These are phyloP conservation scores for Tylopilus felleus DNA, from an alignment of 768 basidiomycete genomes.

Conservation along the genomic window DNA sequence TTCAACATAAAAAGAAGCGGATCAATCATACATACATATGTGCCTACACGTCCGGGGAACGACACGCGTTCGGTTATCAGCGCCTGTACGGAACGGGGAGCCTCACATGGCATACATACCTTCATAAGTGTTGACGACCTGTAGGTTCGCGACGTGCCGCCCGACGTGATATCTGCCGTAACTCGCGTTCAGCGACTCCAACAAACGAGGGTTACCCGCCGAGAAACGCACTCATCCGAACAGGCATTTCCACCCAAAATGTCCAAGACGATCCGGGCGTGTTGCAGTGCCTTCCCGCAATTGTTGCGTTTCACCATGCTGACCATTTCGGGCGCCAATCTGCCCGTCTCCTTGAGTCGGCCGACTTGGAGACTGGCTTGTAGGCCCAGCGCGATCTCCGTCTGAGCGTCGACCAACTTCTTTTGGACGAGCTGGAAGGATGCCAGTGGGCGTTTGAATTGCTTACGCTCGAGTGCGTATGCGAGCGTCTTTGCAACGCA, in stretches of 20 bases:
- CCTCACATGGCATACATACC: slow-evolving; percentile 40
- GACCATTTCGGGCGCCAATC: slow-evolving; percentile 85
- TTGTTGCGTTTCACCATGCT: slow-evolving; percentile 95
- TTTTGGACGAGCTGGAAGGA: slow-evolving; percentile 98
- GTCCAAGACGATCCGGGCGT: slow-evolving; percentile 78
- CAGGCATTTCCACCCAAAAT: slow-evolving; percentile 93
- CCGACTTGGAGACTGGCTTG: slow-evolving; percentile 78
- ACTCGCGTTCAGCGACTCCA: not conserved
- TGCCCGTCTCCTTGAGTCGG: slow-evolving; percentile 77
- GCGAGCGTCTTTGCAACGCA: slow-evolving; percentile 72
- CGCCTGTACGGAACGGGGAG: not conserved
- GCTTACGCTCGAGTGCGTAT: slow-evolving; percentile 86
- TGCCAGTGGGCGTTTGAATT: slow-evolving; percentile 86
- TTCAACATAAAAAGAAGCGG: not conserved
- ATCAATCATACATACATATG: slow-evolving; percentile 44
- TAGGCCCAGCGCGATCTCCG: slow-evolving; percentile 76
- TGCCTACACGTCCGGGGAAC: slow-evolving; percentile 38
- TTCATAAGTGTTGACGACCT: slow-evolving; percentile 96
- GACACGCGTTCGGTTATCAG: not conserved
- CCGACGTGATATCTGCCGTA: slow-evolving; percentile 79
- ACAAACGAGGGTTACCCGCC: not conserved
- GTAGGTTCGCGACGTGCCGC: slow-evolving; percentile 91
- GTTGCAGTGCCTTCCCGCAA: slow-evolving; percentile 87
- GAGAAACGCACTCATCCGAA: slow-evolving; percentile 68
- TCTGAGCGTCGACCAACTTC: slow-evolving; percentile 93